phyloP scores from a whole-genome alignment of 805 yeast genomes.

The Lipomyces yamanashiensis region DNA sequence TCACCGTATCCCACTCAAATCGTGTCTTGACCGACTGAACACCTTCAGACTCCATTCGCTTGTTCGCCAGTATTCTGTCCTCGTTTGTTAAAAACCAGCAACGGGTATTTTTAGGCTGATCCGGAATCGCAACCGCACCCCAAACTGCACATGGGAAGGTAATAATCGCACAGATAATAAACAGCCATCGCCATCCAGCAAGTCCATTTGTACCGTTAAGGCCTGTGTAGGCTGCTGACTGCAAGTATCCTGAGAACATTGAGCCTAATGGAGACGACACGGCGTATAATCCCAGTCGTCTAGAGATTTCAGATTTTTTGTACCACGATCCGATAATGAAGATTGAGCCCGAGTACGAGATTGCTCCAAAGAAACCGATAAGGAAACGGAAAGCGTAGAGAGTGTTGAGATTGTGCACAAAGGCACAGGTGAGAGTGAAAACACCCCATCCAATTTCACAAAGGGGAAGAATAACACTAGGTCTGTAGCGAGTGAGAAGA shows the following conservation, averaged over 20 bases:
- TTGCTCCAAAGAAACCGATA: constrained; percentile 52
- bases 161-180: constrained; percentile 63
- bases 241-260: constrained; percentile 53
- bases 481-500: constrained; percentile 45
- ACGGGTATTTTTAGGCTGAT: constrained; percentile 53
- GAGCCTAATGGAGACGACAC: constrained; percentile 49
- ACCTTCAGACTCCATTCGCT: constrained; percentile 44
- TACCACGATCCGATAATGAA: constrained; percentile 51
- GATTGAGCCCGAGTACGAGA: constrained; percentile 40
- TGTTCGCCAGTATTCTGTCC: constrained; percentile 44
- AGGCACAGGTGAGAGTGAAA: constrained; percentile 47
- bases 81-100: constrained; percentile 44
- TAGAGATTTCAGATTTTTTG: constrained; percentile 50
- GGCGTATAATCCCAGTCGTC: constrained; percentile 52
- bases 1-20: constrained; percentile 37
- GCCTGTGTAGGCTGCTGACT: constrained; percentile 50
- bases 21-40: constrained; percentile 36
- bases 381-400: constrained; percentile 52
- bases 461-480: constrained; percentile 46
- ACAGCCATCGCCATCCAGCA: constrained; percentile 69
- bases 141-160: constrained; percentile 48
- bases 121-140: constrained; percentile 55
- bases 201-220: constrained; percentile 51
- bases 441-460: constrained; percentile 49
- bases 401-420: constrained; percentile 43